Base-by-base conservation (phyloP, 1,284 basidiomycete genomes). In the Cryptococcus amylolentus region DNA sequence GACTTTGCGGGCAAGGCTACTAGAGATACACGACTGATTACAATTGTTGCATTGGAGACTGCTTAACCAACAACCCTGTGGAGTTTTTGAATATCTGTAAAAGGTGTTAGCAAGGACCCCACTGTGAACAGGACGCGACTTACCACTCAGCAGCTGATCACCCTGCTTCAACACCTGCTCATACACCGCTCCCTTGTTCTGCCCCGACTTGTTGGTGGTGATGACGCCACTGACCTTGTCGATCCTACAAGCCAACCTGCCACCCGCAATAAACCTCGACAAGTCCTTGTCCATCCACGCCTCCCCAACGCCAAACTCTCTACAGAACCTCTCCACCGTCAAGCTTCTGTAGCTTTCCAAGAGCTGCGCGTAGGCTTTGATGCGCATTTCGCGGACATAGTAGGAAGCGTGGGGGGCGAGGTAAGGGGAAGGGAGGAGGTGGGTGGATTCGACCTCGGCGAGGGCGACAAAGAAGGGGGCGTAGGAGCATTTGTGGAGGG, bases 381-480 rank as follows among this genome's bases (percentile, higher is more conserved):
- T 94, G 44, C 95, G 87, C 89, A 98, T 94, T 77, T 98, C 96
- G 51, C 94, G 87, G 20, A 95, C 84, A 75, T 96, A 98, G 81
- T 83, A 97, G 4, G 90, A 84, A 1, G 91, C 84, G 71, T 98
- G 96, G 0, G 88, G 88, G 6, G 87, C 83, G 45, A 98, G 84
- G 46, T 93, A 79, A 27, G 91, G 88, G 16, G 90, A 95, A 10
- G 92, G 88, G 20, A 94, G 80, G 57, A 98, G 85, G 71, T 90
- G 86, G 0, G 84, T 84, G 78, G 93, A 87, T 77, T 97, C 93
- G 47, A 97, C 86, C 6, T 87, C 87, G 20, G 92, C 91, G 16
- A 98, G 83, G 0, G 94, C 88, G 37, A 86, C 79, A 79, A 98
- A 98, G 79, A 98, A 93, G 60, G 91, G 88, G 69, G 91, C 86